phyloP scores from a whole-genome alignment of 768 basidiomycete species.

The Trametes meyenii region DNA sequence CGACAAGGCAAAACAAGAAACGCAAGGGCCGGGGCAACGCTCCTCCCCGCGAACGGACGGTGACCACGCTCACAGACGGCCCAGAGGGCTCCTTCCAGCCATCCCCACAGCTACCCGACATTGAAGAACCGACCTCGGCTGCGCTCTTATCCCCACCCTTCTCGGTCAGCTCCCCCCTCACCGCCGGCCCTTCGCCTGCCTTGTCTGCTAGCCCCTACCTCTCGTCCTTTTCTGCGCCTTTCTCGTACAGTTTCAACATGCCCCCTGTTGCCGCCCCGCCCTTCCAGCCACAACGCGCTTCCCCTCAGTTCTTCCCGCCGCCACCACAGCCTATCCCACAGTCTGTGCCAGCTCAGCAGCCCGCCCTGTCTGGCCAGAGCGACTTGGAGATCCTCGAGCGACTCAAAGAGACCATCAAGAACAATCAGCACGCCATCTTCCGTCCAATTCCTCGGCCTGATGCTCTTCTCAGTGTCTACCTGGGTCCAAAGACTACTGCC shows the following conservation, averaged over 20 bases:
- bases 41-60: slow-evolving; percentile 66
- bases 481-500: slow-evolving; percentile 46
- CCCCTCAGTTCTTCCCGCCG: slow-evolving; percentile 28
- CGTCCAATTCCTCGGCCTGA: slow-evolving; percentile 66
- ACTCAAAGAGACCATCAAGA: slow-evolving; percentile 72
- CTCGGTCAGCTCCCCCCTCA: slow-evolving; percentile 23
- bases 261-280: slow-evolving; percentile 33
- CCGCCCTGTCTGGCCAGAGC: slow-evolving; percentile 54
- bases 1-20: slow-evolving; percentile 67
- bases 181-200: slow-evolving; percentile 32
- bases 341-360: slow-evolving; percentile 10
- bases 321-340: slow-evolving; percentile 13
- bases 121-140: slow-evolving; percentile 45
- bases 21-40: slow-evolving; percentile 57
- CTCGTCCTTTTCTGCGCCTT: slow-evolving; percentile 28
- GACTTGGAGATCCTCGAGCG: slow-evolving; percentile 78
- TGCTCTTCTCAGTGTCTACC: slow-evolving; percentile 64
- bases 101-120: slow-evolving; percentile 23
- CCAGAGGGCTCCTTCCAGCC: slow-evolving; percentile 56
- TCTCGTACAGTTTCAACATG: slow-evolving; percentile 41
- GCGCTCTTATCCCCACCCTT: slow-evolving; percentile 42
- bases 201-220: slow-evolving; percentile 40
- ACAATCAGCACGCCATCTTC: slow-evolving; percentile 72
- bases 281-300: slow-evolving; percentile 34
- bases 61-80: slow-evolving; percentile 65